These are phyloP conservation scores for Alternaria conjuncta DNA, from an alignment of 2,329 filamentous ascomycete species.

Conservation along the genomic window DNA sequence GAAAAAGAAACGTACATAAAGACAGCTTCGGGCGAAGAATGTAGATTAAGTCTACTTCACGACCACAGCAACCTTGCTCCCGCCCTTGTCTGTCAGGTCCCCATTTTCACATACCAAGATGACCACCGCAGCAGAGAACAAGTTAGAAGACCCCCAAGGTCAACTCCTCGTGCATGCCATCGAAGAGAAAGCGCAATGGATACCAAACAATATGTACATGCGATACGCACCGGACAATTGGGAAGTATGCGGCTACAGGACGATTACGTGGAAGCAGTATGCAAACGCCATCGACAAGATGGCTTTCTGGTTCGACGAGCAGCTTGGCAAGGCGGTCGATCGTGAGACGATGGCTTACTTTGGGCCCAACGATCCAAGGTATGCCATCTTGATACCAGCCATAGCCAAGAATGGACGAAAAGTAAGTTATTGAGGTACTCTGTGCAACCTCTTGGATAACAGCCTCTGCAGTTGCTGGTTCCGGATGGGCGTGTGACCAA, in stretches of 20 bases:
- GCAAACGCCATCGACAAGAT: constrained; percentile 19
- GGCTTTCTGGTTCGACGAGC: constrained; percentile 23
- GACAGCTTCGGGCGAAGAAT: background rate
- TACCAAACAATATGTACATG: constrained; percentile 15
- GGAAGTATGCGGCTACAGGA: background rate
- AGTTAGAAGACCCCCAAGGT: background rate
- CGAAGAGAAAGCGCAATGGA: constrained; percentile 23
- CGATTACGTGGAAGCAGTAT: background rate
- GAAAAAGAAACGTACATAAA: background rate
- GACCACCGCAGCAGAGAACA: background rate
- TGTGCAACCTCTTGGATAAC: background rate
- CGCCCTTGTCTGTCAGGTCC: background rate
- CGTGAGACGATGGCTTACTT: constrained; percentile 19
- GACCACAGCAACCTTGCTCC: background rate
- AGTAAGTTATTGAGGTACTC: too few relatives aligned
- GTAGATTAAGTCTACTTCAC: too few relatives aligned
- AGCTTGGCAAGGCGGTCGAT: constrained; percentile 14
- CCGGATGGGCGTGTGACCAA: background rate
- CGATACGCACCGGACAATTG: constrained; percentile 10
- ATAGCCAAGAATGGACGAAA: background rate
- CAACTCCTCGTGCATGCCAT: constrained; percentile 17
- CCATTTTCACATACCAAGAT: background rate
- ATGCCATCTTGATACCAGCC: background rate
- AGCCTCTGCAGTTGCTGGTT: background rate
- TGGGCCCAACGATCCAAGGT: constrained; percentile 14